Evolutionary conservation across 2,329 filamentous ascomycete genomes (phyloP).

Genomic region (Helotiales sp.): DNA sequence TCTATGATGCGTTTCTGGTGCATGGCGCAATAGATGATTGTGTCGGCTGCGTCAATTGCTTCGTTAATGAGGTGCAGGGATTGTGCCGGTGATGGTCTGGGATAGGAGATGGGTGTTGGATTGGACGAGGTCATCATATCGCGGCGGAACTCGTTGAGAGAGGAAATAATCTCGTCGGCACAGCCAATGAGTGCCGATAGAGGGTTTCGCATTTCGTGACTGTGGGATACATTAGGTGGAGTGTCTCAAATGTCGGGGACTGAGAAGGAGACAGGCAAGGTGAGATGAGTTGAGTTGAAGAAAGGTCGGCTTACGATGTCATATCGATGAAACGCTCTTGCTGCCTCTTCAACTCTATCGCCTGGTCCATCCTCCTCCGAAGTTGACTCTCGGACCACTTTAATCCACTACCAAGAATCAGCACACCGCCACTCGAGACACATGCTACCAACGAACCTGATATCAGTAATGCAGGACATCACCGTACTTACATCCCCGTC

Average conservation of each 20-base stretch:
- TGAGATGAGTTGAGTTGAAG: background rate
- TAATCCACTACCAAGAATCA: slow-evolving; percentile 8
- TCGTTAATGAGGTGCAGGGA: slow-evolving; percentile 50
- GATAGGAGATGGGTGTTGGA: background rate
- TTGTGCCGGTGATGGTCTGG: slow-evolving; percentile 36
- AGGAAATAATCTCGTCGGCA: slow-evolving; percentile 51
- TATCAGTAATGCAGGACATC: slow-evolving; percentile 23
- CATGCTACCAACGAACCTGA: background rate
- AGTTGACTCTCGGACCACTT: slow-evolving; percentile 24
- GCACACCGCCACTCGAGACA: background rate
- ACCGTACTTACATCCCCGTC: slow-evolving; percentile 22
- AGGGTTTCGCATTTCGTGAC: slow-evolving; percentile 73
- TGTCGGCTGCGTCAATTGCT: slow-evolving; percentile 74
- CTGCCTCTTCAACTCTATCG: slow-evolving; percentile 61
- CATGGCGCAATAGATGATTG: slow-evolving; percentile 73
- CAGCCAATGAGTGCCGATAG: slow-evolving; percentile 73
- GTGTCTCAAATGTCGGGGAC: background rate
- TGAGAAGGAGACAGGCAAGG: background rate
- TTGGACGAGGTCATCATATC: background rate
- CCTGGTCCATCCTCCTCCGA: slow-evolving; percentile 45
- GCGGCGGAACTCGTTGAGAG: slow-evolving; percentile 10
- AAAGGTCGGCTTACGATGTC: slow-evolving; percentile 42
- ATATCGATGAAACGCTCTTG: slow-evolving; percentile 83
- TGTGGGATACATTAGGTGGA: background rate
- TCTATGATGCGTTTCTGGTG: slow-evolving; percentile 78